These are phyloP conservation scores for Pichia thaimueangensis DNA, from an alignment of 805 yeast genomes.

Conservation along the genomic window DNA sequence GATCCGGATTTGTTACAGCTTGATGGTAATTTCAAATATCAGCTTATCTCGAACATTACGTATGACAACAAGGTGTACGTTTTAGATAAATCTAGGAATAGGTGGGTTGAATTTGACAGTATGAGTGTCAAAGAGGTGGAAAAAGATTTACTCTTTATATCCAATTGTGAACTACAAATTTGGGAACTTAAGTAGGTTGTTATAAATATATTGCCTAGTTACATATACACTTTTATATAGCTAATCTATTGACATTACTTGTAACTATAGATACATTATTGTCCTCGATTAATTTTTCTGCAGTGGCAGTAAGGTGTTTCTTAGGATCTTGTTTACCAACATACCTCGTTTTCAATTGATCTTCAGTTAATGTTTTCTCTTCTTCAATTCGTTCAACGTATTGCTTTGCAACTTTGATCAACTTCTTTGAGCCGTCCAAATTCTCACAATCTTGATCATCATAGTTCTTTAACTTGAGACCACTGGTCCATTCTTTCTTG, in stretches of 20 bases:
- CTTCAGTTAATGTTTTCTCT: conserved; percentile 82
- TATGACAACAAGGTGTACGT: conserved; percentile 45
- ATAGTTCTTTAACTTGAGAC: conserved; percentile 73
- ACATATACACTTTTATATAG: too few species aligned
- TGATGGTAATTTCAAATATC: conserved; percentile 30
- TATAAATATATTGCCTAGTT: too few species aligned
- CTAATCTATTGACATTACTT: conserved; percentile 83
- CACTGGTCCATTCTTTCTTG: conserved; percentile 93
- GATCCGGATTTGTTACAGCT: conserved; percentile 33
- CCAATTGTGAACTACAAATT: conserved; percentile 59
- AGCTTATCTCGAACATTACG: conserved; percentile 44
- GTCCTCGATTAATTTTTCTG: conserved; percentile 79
- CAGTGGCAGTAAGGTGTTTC: conserved; percentile 88
- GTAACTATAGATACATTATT: conserved; percentile 84
- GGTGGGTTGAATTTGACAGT: conserved; percentile 59
- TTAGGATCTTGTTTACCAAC: conserved; percentile 99
- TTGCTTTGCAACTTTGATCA: conserved; percentile 86
- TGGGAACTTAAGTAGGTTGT: conserved; percentile 46
- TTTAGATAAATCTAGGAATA: conserved; percentile 31
- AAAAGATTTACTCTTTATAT: conserved; percentile 53
- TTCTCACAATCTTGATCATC: conserved; percentile 71
- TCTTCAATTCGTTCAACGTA: conserved; percentile 88
- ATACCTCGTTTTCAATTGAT: conserved; percentile 87
- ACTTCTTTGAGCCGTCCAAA: conserved; percentile 59
- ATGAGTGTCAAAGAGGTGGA: conserved; percentile 40